Evolutionary conservation across 1,284 basidiomycete genomes (phyloP).

Genomic region (Puccinia coronata): DNA sequence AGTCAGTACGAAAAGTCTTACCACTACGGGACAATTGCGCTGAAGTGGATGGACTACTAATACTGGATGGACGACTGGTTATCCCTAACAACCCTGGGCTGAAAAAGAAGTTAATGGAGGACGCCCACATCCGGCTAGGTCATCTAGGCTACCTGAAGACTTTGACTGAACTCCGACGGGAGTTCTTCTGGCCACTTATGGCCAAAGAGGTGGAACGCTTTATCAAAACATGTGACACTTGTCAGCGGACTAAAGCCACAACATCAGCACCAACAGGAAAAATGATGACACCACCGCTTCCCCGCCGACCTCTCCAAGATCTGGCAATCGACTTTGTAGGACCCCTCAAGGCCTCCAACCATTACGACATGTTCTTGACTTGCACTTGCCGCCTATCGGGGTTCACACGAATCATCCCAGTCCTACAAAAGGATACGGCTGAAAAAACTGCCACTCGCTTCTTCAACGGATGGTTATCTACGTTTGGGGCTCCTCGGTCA

Average conservation of each 20-base stretch:
- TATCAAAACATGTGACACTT: conserved; percentile 28
- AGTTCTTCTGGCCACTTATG: conserved; percentile 62
- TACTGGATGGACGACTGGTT: conserved; percentile 56
- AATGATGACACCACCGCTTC: conserved; percentile 39
- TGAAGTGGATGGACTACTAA: conserved; percentile 55
- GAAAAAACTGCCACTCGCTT: background rate
- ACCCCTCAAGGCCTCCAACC: background rate
- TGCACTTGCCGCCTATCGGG: background rate
- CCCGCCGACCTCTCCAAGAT: conserved; percentile 20
- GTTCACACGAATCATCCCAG: background rate
- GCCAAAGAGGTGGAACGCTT: background rate
- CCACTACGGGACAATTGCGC: background rate
- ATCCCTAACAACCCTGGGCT: conserved; percentile 55
- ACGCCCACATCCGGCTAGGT: conserved; percentile 58
- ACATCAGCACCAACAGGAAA: conserved; percentile 22
- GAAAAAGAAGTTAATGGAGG: conserved; percentile 54
- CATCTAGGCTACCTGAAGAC: conserved; percentile 61
- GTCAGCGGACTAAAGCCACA: conserved; percentile 49
- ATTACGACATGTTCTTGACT: conserved; percentile 1
- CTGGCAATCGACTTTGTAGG: conserved; percentile 35
- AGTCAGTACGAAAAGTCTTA: conserved; percentile 51
- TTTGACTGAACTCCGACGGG: conserved; percentile 55
- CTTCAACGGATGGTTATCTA: background rate
- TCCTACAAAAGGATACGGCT: background rate
- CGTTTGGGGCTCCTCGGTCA: conserved; percentile 51